Evolutionary conservation across 176 grass and related monocot genomes (phyloP).

Genomic region (Oryza australiensis): DNA sequence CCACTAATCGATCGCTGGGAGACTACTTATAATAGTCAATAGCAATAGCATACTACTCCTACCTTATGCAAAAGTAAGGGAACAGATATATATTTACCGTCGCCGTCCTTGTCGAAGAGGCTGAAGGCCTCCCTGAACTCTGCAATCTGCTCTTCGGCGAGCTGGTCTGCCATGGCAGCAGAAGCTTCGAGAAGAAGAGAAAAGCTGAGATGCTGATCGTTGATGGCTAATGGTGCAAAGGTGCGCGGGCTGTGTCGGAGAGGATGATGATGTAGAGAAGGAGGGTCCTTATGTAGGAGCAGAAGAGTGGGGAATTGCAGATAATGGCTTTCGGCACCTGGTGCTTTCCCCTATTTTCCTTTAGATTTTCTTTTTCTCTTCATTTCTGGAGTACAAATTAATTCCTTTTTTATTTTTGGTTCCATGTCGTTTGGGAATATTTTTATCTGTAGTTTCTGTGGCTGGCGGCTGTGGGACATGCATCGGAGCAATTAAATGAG

Average conservation of each 20-base stretch:
- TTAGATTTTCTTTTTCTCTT: neutral
- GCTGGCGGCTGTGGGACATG: neutral
- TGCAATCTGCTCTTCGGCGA: constrained; percentile 64
- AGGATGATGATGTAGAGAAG: neutral
- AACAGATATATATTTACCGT: constrained; percentile 42
- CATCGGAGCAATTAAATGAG: neutral
- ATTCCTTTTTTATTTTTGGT: neutral
- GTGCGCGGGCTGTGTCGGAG: neutral
- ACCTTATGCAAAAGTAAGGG: neutral
- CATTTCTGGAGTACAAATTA: neutral
- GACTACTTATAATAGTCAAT: too few relatives aligned
- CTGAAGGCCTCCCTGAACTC: constrained; percentile 90
- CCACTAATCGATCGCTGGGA: too few relatives aligned
- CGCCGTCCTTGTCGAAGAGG: constrained; percentile 85
- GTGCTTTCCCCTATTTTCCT: too few relatives aligned
- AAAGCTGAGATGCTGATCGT: neutral
- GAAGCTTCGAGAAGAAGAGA: neutral
- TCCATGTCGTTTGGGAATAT: neutral
- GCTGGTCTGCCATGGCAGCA: constrained; percentile 61
- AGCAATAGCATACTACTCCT: too few relatives aligned
- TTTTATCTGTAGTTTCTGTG: neutral
- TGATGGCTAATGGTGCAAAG: neutral
- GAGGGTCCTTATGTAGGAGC: neutral
- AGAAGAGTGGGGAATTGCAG: neutral
- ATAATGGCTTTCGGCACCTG: neutral